Conservation (phyloP, 2,329 filamentous ascomycete species). For the Tympanopsis confertula region DNA sequence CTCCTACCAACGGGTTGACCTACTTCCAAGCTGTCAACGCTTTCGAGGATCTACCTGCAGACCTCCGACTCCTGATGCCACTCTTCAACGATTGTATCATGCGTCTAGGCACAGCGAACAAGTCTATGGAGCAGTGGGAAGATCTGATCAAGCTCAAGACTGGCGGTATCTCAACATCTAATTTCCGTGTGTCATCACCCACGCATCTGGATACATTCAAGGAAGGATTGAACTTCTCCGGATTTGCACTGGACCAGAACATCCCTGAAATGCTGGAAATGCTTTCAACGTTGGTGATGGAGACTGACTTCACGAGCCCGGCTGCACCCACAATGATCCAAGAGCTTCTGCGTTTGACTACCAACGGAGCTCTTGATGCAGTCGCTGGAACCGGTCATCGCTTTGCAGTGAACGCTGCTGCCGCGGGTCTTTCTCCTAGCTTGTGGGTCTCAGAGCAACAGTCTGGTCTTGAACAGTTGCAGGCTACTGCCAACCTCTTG, state of each 20-base stretch:
- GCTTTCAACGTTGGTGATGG: conserved; percentile 46
- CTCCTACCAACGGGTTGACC: conserved; percentile 61
- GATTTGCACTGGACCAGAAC: conserved; percentile 58
- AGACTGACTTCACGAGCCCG: conserved; percentile 56
- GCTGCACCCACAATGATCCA: conserved; percentile 53
- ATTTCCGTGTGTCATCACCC: conserved; percentile 52
- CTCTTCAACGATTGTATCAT: conserved; percentile 61
- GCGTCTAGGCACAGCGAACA: conserved; percentile 57
- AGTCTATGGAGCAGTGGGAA: conserved; percentile 62
- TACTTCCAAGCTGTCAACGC: conserved; percentile 61
- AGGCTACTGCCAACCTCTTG: conserved; percentile 52
- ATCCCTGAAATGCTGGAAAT: conserved; percentile 60
- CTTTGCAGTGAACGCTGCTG: conserved; percentile 53
- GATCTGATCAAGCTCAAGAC: conserved; percentile 66
- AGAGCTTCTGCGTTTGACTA: conserved; percentile 53
- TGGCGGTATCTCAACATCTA: conserved; percentile 52
- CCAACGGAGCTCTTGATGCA: conserved; percentile 56
- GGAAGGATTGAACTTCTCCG: conserved; percentile 57
- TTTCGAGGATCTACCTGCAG: conserved; percentile 50
- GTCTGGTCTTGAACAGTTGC: conserved; percentile 54
- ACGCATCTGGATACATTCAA: conserved; percentile 39
- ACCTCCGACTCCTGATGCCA: conserved; percentile 54
- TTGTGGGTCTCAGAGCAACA: conserved; percentile 52
- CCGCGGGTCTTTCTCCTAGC: conserved; percentile 47
- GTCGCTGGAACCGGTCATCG: conserved; percentile 58